Evolutionary conservation across 2,329 filamentous ascomycete genomes (phyloP), one percentile per base, ranked within the genome.

Genomic region (Fusarium phyllophilum): DNA sequence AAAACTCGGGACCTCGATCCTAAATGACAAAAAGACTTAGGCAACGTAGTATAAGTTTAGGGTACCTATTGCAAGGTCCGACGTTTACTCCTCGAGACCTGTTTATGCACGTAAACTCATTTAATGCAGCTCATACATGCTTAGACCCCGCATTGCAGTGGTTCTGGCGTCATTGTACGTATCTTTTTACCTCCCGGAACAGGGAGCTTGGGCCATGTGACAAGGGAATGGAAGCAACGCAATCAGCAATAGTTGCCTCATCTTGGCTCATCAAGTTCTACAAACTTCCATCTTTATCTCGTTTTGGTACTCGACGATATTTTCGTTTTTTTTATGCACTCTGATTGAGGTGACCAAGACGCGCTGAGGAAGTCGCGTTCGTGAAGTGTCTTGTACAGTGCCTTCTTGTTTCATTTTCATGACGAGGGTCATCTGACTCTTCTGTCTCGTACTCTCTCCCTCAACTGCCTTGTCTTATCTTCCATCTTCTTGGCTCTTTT

Each of bases 171-270:
- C 72, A 75, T 75, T 73, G 65, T 69, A 70, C 68, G 72, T 70
- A 65, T 51, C 44, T 62, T 64, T 39, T 31, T 29, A 34, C 41
- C 51, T 60, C 13, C 44, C 44, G 39, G 65, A 69, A 64, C n/a
- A 45, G 58, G 72, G 75, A 77, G 76, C 73, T 78, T 74, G 66
- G 75, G 64, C 76, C 72, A 74, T 72, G 75, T 78, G 70, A 78
- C 73, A 71, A 69, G 64, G 73, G 49, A 68, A 55, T 55, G 34
- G 51, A 60, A 65, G 49, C 60, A 45, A 57, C 59, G 41, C 63
- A 66, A 66, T 64, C 63, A 56, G 59, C 41, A 45, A 33, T 60
- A 66, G 49, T 49, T 68, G 24, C 71, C 56, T 77, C 58, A 49
- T 26, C 58, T 36, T 31, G 39, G 55, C 52, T 60, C 51, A 24